These are phyloP conservation scores for Candida arabinofermentans DNA, from an alignment of 805 yeast species.

Conservation along the genomic window DNA sequence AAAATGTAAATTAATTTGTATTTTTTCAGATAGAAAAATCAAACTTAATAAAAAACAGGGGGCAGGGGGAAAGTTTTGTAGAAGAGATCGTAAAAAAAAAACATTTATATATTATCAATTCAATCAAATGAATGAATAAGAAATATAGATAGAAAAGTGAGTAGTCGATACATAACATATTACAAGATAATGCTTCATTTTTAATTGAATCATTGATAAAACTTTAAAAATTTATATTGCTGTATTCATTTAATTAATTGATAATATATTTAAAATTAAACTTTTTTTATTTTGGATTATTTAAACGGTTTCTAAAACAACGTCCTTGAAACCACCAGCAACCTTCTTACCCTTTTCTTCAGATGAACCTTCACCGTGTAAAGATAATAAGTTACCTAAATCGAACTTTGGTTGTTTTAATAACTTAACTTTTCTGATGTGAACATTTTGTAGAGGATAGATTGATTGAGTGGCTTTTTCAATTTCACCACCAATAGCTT, in stretches of 20 bases:
- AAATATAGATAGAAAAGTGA: no score
- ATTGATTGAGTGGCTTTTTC: constrained; percentile 93
- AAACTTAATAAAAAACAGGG: not conserved
- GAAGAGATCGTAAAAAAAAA: no score
- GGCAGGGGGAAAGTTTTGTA: no score
- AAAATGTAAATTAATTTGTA: not conserved
- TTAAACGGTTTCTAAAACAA: constrained; percentile 96
- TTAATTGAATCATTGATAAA: no score
- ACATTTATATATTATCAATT: not conserved
- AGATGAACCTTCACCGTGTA: constrained; percentile 92
- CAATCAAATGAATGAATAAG: not conserved
- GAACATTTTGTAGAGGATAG: constrained; percentile 97
- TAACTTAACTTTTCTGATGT: constrained; percentile 98
- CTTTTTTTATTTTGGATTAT: constrained; percentile 7
- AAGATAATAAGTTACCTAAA: constrained; percentile 91
- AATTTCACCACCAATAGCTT: constrained; percentile 97
- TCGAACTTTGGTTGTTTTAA: constrained; percentile 99
- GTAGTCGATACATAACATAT: no score
- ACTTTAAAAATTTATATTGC: not conserved
- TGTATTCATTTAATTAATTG: not conserved
- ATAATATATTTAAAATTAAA: not conserved
- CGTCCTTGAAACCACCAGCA: constrained; percentile 94
- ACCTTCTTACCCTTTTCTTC: constrained; percentile 99
- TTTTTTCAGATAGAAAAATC: not conserved
- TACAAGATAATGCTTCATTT: no score